Percentiles rank a stretch among this genome's conserved stretches.
Conservation (phyloP, 2,329 filamentous ascomycete genomes). For the Verticillium tricorpus region DNA sequence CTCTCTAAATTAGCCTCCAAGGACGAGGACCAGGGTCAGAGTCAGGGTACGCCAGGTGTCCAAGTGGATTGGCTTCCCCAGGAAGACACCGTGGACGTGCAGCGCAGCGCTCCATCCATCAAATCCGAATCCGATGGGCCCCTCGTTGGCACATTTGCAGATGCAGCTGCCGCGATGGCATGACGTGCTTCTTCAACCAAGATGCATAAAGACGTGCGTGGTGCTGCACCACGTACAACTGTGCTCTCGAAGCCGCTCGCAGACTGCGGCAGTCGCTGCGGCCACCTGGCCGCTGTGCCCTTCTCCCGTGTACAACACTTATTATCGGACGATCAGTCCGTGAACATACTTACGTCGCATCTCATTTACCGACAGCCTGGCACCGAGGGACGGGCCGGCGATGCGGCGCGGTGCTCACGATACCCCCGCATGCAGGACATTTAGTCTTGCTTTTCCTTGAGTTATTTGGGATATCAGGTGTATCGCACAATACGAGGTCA, state of each 20-base stretch:
- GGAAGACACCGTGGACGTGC: constrained; percentile 43
- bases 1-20: constrained; percentile 52
- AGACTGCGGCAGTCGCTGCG: not conserved
- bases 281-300: not conserved
- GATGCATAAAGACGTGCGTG: not conserved
- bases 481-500: not conserved
- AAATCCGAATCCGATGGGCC: constrained; percentile 35
- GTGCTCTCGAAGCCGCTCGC: not conserved
- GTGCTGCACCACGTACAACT: not conserved
- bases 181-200: constrained; percentile 11
- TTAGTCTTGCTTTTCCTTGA: constrained; percentile 1
- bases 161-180: constrained; percentile 50
- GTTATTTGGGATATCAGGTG: not conserved
- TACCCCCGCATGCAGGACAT: constrained; percentile 4
- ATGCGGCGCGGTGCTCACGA: constrained; percentile 1
- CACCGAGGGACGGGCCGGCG: constrained; percentile 3
- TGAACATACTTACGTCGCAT: constrained; percentile 5
- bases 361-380: constrained; percentile 1
- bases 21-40: constrained; percentile 29
- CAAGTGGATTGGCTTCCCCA: constrained; percentile 51
- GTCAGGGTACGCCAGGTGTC: constrained; percentile 29
- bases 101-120: constrained; percentile 31
- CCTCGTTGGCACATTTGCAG: constrained; percentile 57
- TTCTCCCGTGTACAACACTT: not conserved
- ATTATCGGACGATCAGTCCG: not conserved